These are phyloP conservation scores for Trichophyton rubrum DNA, from an alignment of 2,329 filamentous ascomycete species.

Conservation along the genomic window DNA sequence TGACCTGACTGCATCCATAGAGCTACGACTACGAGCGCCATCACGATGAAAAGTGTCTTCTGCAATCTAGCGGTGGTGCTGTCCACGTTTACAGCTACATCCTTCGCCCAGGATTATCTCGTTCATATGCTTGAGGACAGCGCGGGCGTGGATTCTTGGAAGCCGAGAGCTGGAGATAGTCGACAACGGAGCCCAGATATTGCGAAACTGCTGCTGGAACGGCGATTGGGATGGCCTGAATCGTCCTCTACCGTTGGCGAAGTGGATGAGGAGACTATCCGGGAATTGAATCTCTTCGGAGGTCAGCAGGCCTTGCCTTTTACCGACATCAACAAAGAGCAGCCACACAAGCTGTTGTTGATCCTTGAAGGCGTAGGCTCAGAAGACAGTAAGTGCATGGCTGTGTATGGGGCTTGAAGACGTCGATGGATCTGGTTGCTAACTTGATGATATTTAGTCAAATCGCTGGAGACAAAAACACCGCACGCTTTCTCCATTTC, in stretches of 20 bases:
- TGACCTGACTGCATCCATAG: not conserved
- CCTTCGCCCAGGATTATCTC: conserved; percentile 19
- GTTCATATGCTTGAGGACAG: conserved; percentile 22
- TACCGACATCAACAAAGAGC: conserved; percentile 18
- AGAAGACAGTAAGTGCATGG: conserved; percentile 40
- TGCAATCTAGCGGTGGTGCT: conserved; percentile 10
- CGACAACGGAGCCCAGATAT: conserved; percentile 15
- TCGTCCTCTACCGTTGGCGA: conserved; percentile 27
- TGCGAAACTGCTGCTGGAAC: conserved; percentile 30
- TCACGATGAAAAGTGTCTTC: conserved; percentile 13
- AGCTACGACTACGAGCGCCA: not conserved
- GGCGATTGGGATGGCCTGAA: conserved; percentile 40
- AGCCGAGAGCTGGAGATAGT: conserved; percentile 14
- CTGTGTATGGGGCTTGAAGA: too few relatives aligned
- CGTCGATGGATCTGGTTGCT: not conserved
- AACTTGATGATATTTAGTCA: not conserved
- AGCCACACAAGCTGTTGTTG: conserved; percentile 23
- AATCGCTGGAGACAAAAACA: not conserved
- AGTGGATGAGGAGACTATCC: conserved; percentile 40
- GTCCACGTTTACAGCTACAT: conserved; percentile 8
- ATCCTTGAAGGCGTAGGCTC: conserved; percentile 46
- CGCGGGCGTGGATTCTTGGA: conserved; percentile 4
- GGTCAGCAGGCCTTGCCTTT: conserved; percentile 43
- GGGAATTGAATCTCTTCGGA: conserved; percentile 49
- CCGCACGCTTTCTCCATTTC: not conserved